Base-by-base conservation (phyloP, 129 eudicot species). In the Flaveria linearis region DNA sequence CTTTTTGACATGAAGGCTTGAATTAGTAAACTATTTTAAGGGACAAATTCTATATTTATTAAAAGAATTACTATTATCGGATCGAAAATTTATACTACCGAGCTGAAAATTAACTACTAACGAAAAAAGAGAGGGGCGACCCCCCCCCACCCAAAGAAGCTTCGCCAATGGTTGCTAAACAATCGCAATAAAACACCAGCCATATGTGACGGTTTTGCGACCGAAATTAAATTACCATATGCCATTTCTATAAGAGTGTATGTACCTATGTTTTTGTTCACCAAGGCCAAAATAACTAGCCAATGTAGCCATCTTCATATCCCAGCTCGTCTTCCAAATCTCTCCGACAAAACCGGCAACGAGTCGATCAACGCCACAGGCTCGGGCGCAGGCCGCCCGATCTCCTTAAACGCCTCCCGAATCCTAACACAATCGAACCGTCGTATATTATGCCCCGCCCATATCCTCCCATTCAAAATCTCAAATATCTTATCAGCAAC, bases 301-400 rank as follows among this genome's bases (percentile, higher is more conserved):
- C 78, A 94, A 87, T 28, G 96, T 76, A 57, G 99, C 99, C 99
- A 94, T 94, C 96, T 94, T 94, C 99, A 94, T 94, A 47, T 94
- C 81, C 99, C 99, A 70, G 99, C 99, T 85, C 99, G 87, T 83
- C 75, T 94, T 9, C 99, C 99, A 71, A 94, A 94, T 77, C 87
- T 94, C 64, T 91, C 86, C 3, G 90, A 67, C 74, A 94, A 81
- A 46, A 94, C 90, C 30, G 90, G 87, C 71, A 94, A 80, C 0
- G 99, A 91, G 83, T 94, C 99, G 23, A 94, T 94, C 75, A 89
- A 80, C 41, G 92, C 99, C 11, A 84, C 87, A 7, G 99, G 96
- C 64, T 78, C 87, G 6, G 99, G 99, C 0, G 89, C 86, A 41
- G 88, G 86, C 71, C 84, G 60, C 14, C 89, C 90, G 50, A 91